Evolutionary conservation across 148 eudicot species (phyloP), one percentile per base, ranked within the genome.

Genomic region (Rhododendron mucronatum): DNA sequence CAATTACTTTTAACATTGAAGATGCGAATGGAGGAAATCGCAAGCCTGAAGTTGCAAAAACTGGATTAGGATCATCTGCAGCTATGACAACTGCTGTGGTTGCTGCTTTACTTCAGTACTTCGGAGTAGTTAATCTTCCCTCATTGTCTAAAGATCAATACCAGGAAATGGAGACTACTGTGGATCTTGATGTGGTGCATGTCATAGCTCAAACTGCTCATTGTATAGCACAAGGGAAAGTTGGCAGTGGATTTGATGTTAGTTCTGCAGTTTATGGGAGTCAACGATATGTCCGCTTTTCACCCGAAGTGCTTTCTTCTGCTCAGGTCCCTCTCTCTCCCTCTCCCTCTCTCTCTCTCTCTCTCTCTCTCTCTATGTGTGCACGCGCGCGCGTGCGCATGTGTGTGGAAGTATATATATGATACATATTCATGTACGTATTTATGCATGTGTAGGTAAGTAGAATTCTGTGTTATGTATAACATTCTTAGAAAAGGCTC

Each of bases 71-170:
- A 80, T 97, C 99, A 80, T 97, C 99, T 91, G 99, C 99, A 55
- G 99, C 99, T 86, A 97, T 97, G 99, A 97, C 98, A 83, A 95
- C 98, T 75, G 99, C 98, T 63, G 98, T 97, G 75, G 99, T 95
- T 86, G 96, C 98, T 89, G 95, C 96, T 83, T 93, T 95, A 84
- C 98, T 97, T 86, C 98, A 97, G 90, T 97, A 97, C 89, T 91
- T 97, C 78, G 93, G 95, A 86, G 95, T 93, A 75, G 95, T 93
- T 85, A 61, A 93, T 74, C 96, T 97, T 83, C 88, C 97, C 73
- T 85, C 28, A 28, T 63, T 63, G 12, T 63, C 89, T 80, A 80
- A 80, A 59, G 79, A 82, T 82, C 92, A 89, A 81, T 26, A 59
- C 61, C 86, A 82, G 73, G 94, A 87, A 83, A 88, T 83, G 74